Evolutionary conservation across 129 eudicot genomes (phyloP).

Genomic region (Rutidosis leptorrhynchoides): DNA sequence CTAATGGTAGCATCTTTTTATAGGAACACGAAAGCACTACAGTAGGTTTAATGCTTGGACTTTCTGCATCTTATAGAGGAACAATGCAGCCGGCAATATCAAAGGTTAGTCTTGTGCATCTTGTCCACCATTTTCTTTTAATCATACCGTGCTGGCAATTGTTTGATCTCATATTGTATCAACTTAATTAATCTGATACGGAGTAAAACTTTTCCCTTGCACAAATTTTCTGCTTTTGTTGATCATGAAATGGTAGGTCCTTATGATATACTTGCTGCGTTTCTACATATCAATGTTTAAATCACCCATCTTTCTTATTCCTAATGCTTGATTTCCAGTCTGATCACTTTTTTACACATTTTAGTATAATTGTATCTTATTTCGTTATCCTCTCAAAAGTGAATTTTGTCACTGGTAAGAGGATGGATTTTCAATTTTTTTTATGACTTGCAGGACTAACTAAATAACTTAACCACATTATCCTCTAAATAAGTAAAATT

Average conservation of each 20-base stretch:
- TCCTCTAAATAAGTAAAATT: background rate
- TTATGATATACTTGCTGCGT: background rate
- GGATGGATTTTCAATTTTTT: background rate
- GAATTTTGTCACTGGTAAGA: slow-evolving; percentile 20
- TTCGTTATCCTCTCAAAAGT: background rate
- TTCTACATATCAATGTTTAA: slow-evolving; percentile 6
- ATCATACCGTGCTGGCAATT: slow-evolving; percentile 1
- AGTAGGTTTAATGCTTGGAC: slow-evolving; percentile 96
- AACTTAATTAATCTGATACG: background rate
- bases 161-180: background rate
- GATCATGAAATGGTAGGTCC: background rate
- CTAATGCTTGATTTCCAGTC: slow-evolving; percentile 9
- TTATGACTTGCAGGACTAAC: background rate
- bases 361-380: slow-evolving; percentile 8
- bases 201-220: background rate
- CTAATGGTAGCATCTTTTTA: slow-evolving; percentile 18
- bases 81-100: slow-evolving; percentile 94
- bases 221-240: background rate
- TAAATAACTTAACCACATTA: background rate
- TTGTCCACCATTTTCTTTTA: slow-evolving; percentile 10
- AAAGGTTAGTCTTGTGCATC: slow-evolving; percentile 46
- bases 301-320: background rate
- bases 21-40: slow-evolving; percentile 98
- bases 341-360: slow-evolving; percentile 6
- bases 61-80: slow-evolving; percentile 96